phyloP scores from a whole-genome alignment of 2,329 filamentous ascomycete genomes.

The Corniculantispora saksenae region DNA sequence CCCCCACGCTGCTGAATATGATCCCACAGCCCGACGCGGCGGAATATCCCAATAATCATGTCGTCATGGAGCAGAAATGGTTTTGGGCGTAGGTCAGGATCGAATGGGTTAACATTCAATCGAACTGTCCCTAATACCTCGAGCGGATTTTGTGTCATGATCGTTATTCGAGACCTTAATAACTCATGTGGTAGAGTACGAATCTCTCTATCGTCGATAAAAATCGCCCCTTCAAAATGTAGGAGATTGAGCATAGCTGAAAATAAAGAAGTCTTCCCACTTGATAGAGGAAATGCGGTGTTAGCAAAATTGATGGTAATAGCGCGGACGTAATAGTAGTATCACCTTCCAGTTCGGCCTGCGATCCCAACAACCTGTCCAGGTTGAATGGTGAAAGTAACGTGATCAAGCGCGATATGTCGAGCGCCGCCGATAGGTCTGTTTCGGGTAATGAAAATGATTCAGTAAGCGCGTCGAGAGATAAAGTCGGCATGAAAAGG shows the following conservation, averaged over 20 bases:
- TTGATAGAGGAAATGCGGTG: neutral
- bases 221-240: constrained; percentile 31
- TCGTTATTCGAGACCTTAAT: constrained; percentile 43
- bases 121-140: constrained; percentile 44
- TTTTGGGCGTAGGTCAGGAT: constrained; percentile 10
- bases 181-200: constrained; percentile 38
- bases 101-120: constrained; percentile 35
- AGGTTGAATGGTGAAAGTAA: constrained; percentile 31
- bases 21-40: constrained; percentile 1
- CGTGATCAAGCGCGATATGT: constrained; percentile 25
- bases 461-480: constrained; percentile 23
- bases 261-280: constrained; percentile 5
- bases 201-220: constrained; percentile 44
- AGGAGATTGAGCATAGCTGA: neutral
- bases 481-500: constrained; percentile 23
- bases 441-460: no score
- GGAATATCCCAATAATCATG: constrained; percentile 17
- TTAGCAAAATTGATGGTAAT: neutral
- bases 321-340: no score
- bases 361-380: constrained; percentile 34
- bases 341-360: constrained; percentile 35
- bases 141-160: constrained; percentile 48
- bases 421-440: neutral
- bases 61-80: constrained; percentile 15
- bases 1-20: neutral